Percentiles rank a stretch among this genome's conserved stretches.
Evolutionary conservation across 148 eudicot genomes (phyloP).

Genomic region (Rhododendron ferrugineum): DNA sequence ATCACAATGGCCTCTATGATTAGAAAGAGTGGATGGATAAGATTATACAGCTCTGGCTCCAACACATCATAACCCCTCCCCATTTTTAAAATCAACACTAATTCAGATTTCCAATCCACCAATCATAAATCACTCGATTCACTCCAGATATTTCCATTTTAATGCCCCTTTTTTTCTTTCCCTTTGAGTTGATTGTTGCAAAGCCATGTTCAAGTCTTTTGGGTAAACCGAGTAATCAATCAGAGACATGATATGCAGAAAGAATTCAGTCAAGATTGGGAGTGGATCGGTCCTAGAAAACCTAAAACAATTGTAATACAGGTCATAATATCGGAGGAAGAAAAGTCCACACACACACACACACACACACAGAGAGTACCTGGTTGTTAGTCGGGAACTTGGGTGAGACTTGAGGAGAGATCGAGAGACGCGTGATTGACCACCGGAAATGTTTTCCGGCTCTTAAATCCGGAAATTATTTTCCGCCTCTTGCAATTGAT

Average conservation of each 20-base stretch:
- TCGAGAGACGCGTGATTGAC: background rate
- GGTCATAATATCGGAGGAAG: no score
- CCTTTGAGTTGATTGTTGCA: background rate
- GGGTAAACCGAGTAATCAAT: background rate
- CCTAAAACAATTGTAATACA: background rate
- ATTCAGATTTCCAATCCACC: background rate
- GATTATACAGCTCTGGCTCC: background rate
- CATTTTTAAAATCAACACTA: background rate
- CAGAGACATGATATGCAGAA: background rate
- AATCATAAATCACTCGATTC: no score
- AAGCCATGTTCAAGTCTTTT: background rate
- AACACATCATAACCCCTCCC: background rate
- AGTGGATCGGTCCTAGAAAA: background rate
- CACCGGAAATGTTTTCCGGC: background rate
- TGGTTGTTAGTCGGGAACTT: background rate
- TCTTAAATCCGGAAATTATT: background rate
- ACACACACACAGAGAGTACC: no score
- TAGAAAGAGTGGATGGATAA: background rate
- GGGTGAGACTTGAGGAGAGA: background rate
- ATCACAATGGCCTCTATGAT: background rate
- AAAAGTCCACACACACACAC: no score
- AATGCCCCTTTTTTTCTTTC: background rate
- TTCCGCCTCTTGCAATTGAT: no score
- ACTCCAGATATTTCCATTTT: background rate
- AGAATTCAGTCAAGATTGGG: background rate